Base-by-base conservation (phyloP, 345 rosid genomes). In the Conringia planisiliqua region DNA sequence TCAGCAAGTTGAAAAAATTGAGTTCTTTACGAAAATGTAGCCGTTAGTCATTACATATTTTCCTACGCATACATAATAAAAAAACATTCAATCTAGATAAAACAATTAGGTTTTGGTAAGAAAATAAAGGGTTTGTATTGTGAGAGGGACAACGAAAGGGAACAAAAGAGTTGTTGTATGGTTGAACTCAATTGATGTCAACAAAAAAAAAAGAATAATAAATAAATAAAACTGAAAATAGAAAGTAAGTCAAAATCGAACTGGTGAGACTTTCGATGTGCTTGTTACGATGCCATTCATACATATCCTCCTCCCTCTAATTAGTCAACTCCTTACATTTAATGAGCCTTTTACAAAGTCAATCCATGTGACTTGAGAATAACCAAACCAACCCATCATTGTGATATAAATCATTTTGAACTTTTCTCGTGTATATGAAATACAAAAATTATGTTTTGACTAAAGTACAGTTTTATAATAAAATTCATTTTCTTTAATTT, bases 131-230 rank as follows among this genome's bases (percentile, higher is more conserved):
- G 22, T 42, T 64, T 43, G 77, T n/a, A 62, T 51, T 52, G 5
- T 46, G 33, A 11, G 50, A 61, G 22, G 14, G 55, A 63, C 13
- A 16, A 44, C 9, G 62, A 61, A 75, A 75, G 27, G 68, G 68
- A 61, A 75, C 74, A 32, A 75, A 51, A 60, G 68, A 68, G 79
- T 75, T 68, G 79, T 68, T 75, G 74, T 60, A 22, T 68, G 63
- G 79, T 75, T 68, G 74, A 75, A 68, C 68, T 68, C 68, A 75
- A 68, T 39, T 75, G 69, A 68, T 68, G 79, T 75, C 79, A 75
- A 60, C 62, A 57, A 54, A 17, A 5, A 58, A 27, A 58, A 5
- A 2, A 3, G 1, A 27, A 4, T 4, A 1, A 32, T 29, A 39
- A 73, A 52, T 30, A 26, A 43, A 6, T 11, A 11, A 20, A 39